These are phyloP conservation scores for Physaria fendleri DNA, from an alignment of 345 rosid species.

Conservation along the genomic window DNA sequence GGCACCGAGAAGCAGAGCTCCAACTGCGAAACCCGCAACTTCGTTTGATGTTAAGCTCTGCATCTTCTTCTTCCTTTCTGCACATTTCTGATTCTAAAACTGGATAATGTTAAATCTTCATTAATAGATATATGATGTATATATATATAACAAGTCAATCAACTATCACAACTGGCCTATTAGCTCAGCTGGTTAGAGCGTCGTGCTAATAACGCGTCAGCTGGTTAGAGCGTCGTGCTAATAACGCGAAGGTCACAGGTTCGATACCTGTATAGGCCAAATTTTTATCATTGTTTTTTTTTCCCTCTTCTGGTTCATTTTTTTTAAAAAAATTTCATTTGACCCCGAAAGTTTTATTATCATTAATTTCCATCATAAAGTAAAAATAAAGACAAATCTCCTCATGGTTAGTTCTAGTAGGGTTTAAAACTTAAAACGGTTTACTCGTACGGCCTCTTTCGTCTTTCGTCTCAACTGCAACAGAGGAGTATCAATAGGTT, in stretches of 20 bases:
- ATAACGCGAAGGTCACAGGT: conserved; percentile 92
- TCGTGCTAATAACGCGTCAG: conserved; percentile 97
- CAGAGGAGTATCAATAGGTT: conserved; percentile 9
- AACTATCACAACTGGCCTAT: conserved; percentile 26
- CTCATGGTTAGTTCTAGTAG: conserved; percentile 10
- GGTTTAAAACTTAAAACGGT: conserved; percentile 23
- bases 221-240: conserved; percentile 96
- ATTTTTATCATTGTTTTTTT: neutral
- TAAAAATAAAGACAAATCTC: neutral
- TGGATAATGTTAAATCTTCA: neutral
- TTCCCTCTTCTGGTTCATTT: no score
- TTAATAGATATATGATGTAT: no score
- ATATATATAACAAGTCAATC: fast-evolving
- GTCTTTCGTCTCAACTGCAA: neutral
- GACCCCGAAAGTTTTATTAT: conserved; percentile 3
- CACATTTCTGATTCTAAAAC: neutral
- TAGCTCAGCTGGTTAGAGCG: conserved; percentile 93
- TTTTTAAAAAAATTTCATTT: neutral
- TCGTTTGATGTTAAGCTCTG: conserved; percentile 59
- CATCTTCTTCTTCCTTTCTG: conserved; percentile 30
- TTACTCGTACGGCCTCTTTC: conserved; percentile 1
- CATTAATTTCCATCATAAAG: neutral
- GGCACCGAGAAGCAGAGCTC: conserved; percentile 53
- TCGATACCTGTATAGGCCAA: conserved; percentile 75
- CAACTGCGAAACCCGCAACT: conserved; percentile 67